A percentile compares a stretch with the other conserved stretches of the same genome.
Conservation (phyloP, 148 eudicot genomes). For the Vaccinium myrtillus region DNA sequence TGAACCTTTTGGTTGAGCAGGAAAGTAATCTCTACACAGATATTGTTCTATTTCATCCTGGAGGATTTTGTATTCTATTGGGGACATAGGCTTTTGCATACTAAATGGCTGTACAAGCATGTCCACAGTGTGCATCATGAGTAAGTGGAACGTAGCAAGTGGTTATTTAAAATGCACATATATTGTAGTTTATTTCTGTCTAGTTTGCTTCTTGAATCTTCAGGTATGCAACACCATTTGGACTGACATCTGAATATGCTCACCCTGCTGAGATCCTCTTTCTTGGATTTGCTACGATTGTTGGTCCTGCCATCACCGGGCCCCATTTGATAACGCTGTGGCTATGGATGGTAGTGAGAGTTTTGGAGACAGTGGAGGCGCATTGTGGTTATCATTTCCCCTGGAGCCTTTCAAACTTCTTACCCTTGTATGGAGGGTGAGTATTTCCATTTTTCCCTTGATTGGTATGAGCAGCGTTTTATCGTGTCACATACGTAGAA, state of each 20-base stretch:
- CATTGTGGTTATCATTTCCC: conserved; percentile 96
- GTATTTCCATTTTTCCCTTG: conserved; percentile 19
- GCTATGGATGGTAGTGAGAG: conserved; percentile 95
- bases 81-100: conserved; percentile 93
- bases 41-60: conserved; percentile 82
- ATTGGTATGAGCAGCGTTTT: neutral
- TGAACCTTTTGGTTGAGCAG: conserved; percentile 38
- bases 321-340: conserved; percentile 92
- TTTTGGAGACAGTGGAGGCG: conserved; percentile 94
- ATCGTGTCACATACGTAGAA: neutral
- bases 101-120: conserved; percentile 95
- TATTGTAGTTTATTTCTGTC: neutral
- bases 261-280: conserved; percentile 95
- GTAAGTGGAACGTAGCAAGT: conserved; percentile 40
- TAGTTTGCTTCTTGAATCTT: conserved; percentile 6
- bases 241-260: conserved; percentile 97
- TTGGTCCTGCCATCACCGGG: conserved; percentile 93
- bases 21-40: conserved; percentile 75
- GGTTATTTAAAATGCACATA: conserved; percentile 3
- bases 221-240: conserved; percentile 98
- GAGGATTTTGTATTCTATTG: conserved; percentile 95
- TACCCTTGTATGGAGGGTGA: conserved; percentile 91
- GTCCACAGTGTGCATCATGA: conserved; percentile 96
- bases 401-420: conserved; percentile 87
- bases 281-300: conserved; percentile 92